phyloP scores from a whole-genome alignment of 208 protist species.

The Vickermania ingenoplastis region DNA sequence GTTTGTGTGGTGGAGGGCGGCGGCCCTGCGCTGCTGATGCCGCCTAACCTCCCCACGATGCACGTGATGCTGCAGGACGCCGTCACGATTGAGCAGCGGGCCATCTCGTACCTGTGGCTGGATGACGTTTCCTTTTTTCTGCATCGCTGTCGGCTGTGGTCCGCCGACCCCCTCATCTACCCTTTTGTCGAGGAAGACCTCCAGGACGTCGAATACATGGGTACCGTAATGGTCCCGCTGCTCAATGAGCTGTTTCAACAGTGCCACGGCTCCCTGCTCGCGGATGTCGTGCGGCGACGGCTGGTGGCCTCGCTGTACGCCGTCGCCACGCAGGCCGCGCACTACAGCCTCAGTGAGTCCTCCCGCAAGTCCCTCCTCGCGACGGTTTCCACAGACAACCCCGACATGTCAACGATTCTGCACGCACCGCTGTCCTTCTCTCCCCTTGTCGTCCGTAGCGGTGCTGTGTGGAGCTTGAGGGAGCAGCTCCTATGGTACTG shows the following conservation, averaged over 20 bases:
- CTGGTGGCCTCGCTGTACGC: slow-evolving; percentile 40
- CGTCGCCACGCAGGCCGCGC: slow-evolving; percentile 48
- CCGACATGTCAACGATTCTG: slow-evolving; percentile 28
- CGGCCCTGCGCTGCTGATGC: slow-evolving; percentile 61
- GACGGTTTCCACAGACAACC: slow-evolving; percentile 28
- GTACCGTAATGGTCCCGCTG: slow-evolving; percentile 54
- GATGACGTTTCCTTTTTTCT: slow-evolving; percentile 88
- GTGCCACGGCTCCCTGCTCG: background rate
- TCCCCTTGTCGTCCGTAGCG: too few relatives aligned
- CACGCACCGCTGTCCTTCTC: slow-evolving; percentile 9
- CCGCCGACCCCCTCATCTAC: slow-evolving; percentile 70
- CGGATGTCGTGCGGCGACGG: slow-evolving; percentile 36
- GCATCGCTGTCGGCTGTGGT: slow-evolving; percentile 57
- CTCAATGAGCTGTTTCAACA: slow-evolving; percentile 48
- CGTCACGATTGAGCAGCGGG: slow-evolving; percentile 81
- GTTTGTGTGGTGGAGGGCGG: slow-evolving; percentile 70
- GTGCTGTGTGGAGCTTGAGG: slow-evolving; percentile 18
- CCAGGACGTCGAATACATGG: slow-evolving; percentile 63
- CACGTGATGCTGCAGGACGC: slow-evolving; percentile 71
- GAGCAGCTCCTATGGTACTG: slow-evolving; percentile 42
- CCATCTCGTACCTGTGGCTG: slow-evolving; percentile 66
- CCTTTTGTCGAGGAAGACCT: slow-evolving; percentile 71
- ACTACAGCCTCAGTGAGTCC: slow-evolving; percentile 41
- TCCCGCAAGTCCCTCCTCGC: slow-evolving; percentile 33
- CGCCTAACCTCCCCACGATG: slow-evolving; percentile 74